Percentiles rank a stretch among this genome's conserved stretches.
Evolutionary conservation across 148 eudicot species (phyloP).

Genomic region (Rhododendron ovatum): DNA sequence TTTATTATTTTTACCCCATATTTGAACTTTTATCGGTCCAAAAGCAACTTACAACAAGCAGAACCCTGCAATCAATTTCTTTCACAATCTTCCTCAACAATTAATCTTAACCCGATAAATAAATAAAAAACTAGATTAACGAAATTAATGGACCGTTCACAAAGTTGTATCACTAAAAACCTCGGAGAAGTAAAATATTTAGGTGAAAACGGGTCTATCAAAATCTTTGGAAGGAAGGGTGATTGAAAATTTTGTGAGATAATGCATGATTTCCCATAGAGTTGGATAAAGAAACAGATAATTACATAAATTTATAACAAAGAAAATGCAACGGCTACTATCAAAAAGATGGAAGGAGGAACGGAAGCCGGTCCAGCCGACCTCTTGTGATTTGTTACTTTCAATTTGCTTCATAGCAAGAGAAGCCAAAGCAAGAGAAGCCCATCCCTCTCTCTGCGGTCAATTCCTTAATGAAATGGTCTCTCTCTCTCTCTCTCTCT

Average conservation of each 20-base stretch:
- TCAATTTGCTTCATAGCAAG: slow-evolving; percentile 31
- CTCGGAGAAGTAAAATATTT: neutral
- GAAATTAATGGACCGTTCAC: neutral
- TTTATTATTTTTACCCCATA: neutral
- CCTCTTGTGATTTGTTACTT: slow-evolving; percentile 27
- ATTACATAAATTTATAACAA: too few relatives aligned
- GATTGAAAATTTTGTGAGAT: neutral
- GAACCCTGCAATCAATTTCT: neutral
- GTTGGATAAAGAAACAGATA: neutral
- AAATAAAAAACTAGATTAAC: neutral
- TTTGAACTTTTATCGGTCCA: neutral
- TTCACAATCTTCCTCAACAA: neutral
- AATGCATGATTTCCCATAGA: too few relatives aligned
- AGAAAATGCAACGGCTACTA: slow-evolving; percentile 27
- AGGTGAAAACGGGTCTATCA: neutral
- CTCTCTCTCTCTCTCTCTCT: slow-evolving; percentile 11
- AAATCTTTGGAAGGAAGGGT: neutral
- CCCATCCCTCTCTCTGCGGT: slow-evolving; percentile 37
- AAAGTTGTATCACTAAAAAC: neutral
- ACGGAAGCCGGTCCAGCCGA: slow-evolving; percentile 43
- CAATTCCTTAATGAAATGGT: slow-evolving; percentile 50
- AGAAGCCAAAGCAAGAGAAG: slow-evolving; percentile 21
- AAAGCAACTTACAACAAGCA: neutral
- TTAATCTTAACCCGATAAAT: neutral
- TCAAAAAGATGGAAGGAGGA: slow-evolving; percentile 19